Evolutionary conservation across 2,329 filamentous ascomycete species (phyloP).

Genomic region (Alternaria atra): DNA sequence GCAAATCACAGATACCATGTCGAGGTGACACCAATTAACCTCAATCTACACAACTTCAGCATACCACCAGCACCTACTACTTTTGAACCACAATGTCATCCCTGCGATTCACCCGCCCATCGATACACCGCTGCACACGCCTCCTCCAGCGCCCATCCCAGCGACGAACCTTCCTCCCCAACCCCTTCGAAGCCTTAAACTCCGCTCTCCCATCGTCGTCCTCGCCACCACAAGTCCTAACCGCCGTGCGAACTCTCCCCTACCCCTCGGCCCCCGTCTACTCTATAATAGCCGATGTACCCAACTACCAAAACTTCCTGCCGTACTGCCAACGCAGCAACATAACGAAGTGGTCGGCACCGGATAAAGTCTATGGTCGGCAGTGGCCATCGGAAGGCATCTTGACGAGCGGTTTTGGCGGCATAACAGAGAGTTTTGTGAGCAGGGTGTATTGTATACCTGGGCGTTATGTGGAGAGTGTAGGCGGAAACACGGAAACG

Average conservation of each 20-base stretch:
- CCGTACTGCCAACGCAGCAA: slow-evolving; percentile 83
- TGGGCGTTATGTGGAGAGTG: slow-evolving; percentile 76
- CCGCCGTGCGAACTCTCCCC: slow-evolving; percentile 77
- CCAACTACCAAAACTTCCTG: slow-evolving; percentile 82
- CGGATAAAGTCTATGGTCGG: slow-evolving; percentile 58
- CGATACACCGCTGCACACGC: slow-evolving; percentile 29
- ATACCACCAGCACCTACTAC: not conserved
- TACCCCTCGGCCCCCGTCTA: slow-evolving; percentile 78
- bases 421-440: slow-evolving; percentile 83
- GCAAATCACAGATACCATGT: slow-evolving; percentile 23
- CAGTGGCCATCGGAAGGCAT: slow-evolving; percentile 78
- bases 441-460: slow-evolving; percentile 81
- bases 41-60: not conserved
- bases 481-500: slow-evolving; percentile 67
- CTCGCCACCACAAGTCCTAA: slow-evolving; percentile 70
- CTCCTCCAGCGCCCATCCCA: slow-evolving; percentile 20
- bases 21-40: slow-evolving; percentile 20
- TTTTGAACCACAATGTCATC: slow-evolving; percentile 44
- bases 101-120: slow-evolving; percentile 48
- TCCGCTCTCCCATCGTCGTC: slow-evolving; percentile 32
- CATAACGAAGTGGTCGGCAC: slow-evolving; percentile 76
- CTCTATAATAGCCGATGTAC: slow-evolving; percentile 85
- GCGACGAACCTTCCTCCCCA: slow-evolving; percentile 55
- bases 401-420: slow-evolving; percentile 85
- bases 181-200: slow-evolving; percentile 56